These are phyloP conservation scores for Solanum rostratum DNA, from an alignment of 257 asterid genomes.

Conservation along the genomic window DNA sequence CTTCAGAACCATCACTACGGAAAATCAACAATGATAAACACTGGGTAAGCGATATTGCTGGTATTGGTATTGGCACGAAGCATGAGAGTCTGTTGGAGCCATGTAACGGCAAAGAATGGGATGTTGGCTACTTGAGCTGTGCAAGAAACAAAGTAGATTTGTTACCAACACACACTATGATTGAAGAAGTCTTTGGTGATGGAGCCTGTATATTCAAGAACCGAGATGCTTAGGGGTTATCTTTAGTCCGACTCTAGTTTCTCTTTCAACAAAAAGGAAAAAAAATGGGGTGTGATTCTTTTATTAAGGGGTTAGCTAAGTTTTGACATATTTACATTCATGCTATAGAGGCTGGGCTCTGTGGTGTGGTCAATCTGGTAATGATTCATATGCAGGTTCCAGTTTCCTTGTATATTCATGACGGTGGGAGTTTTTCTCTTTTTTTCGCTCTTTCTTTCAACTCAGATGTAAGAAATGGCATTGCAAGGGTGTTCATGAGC, in stretches of 20 bases:
- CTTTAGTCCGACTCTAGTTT: not conserved
- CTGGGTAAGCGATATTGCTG: not conserved
- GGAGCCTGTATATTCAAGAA: constrained; percentile 17
- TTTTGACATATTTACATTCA: not conserved
- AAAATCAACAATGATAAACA: constrained; percentile 4
- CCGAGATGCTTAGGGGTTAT: constrained; percentile 7
- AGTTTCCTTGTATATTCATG: not conserved
- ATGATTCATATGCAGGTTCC: not conserved
- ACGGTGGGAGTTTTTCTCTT: not conserved
- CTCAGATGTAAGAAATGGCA: not conserved
- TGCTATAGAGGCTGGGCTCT: not conserved
- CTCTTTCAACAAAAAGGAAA: not conserved
- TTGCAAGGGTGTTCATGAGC: not conserved
- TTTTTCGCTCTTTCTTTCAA: no score
- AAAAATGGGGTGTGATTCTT: not conserved
- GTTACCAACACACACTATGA: constrained; percentile 29
- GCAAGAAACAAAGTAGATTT: constrained; percentile 24
- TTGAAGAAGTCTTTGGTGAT: constrained; percentile 42
- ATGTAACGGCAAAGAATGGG: constrained; percentile 25
- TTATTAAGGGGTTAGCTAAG: not conserved
- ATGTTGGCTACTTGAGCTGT: constrained; percentile 12
- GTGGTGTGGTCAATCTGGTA: not conserved
- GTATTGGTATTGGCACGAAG: not conserved
- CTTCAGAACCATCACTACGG: not conserved
- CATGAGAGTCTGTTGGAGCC: constrained; percentile 9